Base-by-base conservation (phyloP, 2,329 filamentous ascomycete genomes). In the Aspergillus quadricinctus region DNA sequence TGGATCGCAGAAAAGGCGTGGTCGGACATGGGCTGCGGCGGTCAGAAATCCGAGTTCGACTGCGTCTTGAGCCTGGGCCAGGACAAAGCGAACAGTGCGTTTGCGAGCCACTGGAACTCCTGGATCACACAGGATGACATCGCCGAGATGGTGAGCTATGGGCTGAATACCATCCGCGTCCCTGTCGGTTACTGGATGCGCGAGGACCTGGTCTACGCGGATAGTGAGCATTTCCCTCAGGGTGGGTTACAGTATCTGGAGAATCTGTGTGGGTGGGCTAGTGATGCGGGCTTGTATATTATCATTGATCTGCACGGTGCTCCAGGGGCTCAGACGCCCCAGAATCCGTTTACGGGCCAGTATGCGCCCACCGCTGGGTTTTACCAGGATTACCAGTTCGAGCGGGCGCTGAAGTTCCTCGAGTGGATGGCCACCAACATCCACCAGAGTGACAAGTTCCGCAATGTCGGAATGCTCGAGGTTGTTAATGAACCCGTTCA, bases 401-500 rank as follows among this genome's bases (percentile, higher is more conserved):
- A 77, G 25, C 81, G 84, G 10, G 81, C 81, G 2, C 66, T 79
- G 55, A 66, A 77, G 51, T 85, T 83, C 71, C 77, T 86, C n/a
- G 70, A 77, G 53, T 84, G 79, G 77, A 79, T 86, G 63, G 78
- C 81, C 10, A 73, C 77, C 40, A 72, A 77, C 41, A 78, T 84
- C 56, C 82, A 85, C 65, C 70, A 61, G 4, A 78, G 76, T 57
- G 52, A 69, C 37, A 75, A 75, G 29, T 83, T 81, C 65, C 70
- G 77, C 53, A 83, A 80, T 48, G 83, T 85, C 27, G 83, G 83
- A 55, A 85, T 83, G 78, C 66, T 86, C 40, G 78, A 82, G 64
- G 69, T 86, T 11, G 72, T 85, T 53, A 86, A 86, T 63, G 83
- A 86, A 66, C 83, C 83, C 3, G 66, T 79, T 11, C 75, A 76